phyloP scores from a whole-genome alignment of 1,284 basidiomycete genomes.

The Ceratobasidium sp. region DNA sequence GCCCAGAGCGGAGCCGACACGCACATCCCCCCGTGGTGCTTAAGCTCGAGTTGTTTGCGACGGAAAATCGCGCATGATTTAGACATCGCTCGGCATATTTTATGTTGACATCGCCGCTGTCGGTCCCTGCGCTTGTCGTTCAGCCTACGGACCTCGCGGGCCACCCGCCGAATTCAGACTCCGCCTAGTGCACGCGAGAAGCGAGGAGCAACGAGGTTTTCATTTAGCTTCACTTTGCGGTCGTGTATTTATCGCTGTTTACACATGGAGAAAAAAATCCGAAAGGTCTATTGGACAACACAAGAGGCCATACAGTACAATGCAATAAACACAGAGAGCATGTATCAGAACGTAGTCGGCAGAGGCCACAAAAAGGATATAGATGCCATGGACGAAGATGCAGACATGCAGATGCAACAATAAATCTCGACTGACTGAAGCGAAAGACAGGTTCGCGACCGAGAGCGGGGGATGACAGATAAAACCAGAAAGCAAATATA shows the following conservation, averaged over 20 bases:
- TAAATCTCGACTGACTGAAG: slow-evolving; percentile 44
- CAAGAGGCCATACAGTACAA: slow-evolving; percentile 32
- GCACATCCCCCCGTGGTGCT: neutral
- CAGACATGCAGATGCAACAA: slow-evolving; percentile 43
- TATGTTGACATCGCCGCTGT: slow-evolving; percentile 20
- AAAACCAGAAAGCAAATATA: slow-evolving; percentile 27
- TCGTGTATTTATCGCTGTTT: neutral
- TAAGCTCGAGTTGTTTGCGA: slow-evolving; percentile 10
- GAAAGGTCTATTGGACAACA: slow-evolving; percentile 43
- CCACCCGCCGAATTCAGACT: slow-evolving; percentile 22
- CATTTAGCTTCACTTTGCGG: slow-evolving; percentile 1
- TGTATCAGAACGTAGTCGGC: slow-evolving; percentile 35
- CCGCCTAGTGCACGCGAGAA: slow-evolving; percentile 16
- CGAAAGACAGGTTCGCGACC: slow-evolving; percentile 29
- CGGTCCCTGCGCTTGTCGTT: neutral
- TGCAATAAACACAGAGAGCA: slow-evolving; percentile 34
- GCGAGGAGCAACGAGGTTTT: neutral
- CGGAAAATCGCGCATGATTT: slow-evolving; percentile 17
- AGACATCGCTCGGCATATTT: slow-evolving; percentile 26
- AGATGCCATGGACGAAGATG: slow-evolving; percentile 44
- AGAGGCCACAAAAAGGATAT: slow-evolving; percentile 26
- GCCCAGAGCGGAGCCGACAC: slow-evolving; percentile 11
- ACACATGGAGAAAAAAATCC: slow-evolving; percentile 14
- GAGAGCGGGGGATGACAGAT: slow-evolving; percentile 21
- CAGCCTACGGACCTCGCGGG: slow-evolving; percentile 13